Evolutionary conservation across 495 filamentous ascomycete species (phyloP), one percentile per base, ranked within the genome.

Genomic region (Penicilliopsis zonata): DNA sequence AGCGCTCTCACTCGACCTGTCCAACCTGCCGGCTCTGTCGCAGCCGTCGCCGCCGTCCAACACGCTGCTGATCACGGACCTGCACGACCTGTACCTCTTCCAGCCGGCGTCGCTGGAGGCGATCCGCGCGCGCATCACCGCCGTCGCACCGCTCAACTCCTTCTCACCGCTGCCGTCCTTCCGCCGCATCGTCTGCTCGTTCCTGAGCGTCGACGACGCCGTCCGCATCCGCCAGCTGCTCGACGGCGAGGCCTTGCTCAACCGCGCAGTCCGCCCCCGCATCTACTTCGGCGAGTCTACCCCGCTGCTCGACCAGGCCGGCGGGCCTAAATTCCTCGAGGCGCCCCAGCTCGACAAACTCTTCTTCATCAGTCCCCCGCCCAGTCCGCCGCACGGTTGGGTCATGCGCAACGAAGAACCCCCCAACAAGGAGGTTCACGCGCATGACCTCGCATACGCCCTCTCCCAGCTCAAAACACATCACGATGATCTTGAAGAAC

Each of bases 321-420:
- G 64, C 24, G 66, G 49, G 13, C 52, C 52, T 14, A 59, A 67
- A 35, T 80, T 88, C 38, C 71, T 98, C 4, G 67, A 79, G 22
- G 76, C 86, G 1, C 90, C 90, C 9, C 82, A 93, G 40, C 63
- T 76, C 26, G 76, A 82, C 43, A 95, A 94, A 62, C 70, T 94
- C 21, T 94, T 95, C 70, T 96, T 98, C 63, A 95, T 98, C 62
- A 83, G 76, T 35, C 90, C 90, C 20, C 90, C 90, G 7, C 92
- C 90, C 1, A 76, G 68, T 37, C 90, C 90, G 30, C 90, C 90
- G 2, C 80, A 85, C 49, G 90, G 87, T 22, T 98, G 90, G 90
- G 81, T 88, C 56, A 71, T 86, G 63, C 74, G 74, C 45, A 63
- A 83, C 29, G 90, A 98, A 60, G 86, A 81, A 15, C 82, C 88